Percentiles rank a stretch among this genome's conserved stretches.
These are phyloP conservation scores for Lactarius trivialis DNA, from an alignment of 768 basidiomycete species.

Conservation along the genomic window DNA sequence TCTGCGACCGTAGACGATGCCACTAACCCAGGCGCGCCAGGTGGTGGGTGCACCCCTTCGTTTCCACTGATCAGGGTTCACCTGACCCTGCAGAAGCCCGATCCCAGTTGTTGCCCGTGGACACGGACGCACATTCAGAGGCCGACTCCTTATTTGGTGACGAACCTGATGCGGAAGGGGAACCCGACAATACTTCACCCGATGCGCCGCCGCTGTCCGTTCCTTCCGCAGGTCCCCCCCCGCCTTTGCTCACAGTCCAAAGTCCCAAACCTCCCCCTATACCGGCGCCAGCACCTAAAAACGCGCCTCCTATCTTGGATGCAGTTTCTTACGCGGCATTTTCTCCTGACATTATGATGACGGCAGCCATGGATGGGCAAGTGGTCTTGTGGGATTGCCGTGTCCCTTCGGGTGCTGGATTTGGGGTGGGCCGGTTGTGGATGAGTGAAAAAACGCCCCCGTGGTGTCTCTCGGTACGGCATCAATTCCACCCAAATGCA, in stretches of 20 bases:
- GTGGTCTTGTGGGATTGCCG: slow-evolving; percentile 88
- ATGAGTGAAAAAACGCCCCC: slow-evolving; percentile 90
- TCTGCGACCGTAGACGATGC: slow-evolving; percentile 5
- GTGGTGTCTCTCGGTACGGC: slow-evolving; percentile 89
- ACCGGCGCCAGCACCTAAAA: slow-evolving; percentile 44
- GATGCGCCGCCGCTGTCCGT: slow-evolving; percentile 4
- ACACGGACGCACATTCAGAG: slow-evolving; percentile 66
- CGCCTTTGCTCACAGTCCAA: slow-evolving; percentile 16
- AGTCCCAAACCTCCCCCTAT: slow-evolving; percentile 65
- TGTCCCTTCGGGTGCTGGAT: slow-evolving; percentile 46
- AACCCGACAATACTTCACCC: slow-evolving; percentile 27
- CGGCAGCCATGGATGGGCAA: slow-evolving; percentile 87
- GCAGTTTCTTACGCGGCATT: slow-evolving; percentile 50
- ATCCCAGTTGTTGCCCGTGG: slow-evolving; percentile 9
- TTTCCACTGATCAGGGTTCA: slow-evolving; percentile 1
- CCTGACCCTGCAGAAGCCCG: slow-evolving; percentile 8
- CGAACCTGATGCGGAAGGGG: slow-evolving; percentile 60
- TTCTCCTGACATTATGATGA: slow-evolving; percentile 82
- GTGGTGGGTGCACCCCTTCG: not conserved
- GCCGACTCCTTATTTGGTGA: slow-evolving; percentile 88
- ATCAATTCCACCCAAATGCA: slow-evolving; percentile 1
- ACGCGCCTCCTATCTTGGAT: slow-evolving; percentile 70
- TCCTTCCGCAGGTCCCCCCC: slow-evolving; percentile 19
- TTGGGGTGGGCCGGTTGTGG: slow-evolving; percentile 78
- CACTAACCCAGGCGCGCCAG: not conserved